Evolutionary conservation across 495 filamentous ascomycete genomes (phyloP), one percentile per base, ranked within the genome.

Genomic region (Xylaria intraflava): DNA sequence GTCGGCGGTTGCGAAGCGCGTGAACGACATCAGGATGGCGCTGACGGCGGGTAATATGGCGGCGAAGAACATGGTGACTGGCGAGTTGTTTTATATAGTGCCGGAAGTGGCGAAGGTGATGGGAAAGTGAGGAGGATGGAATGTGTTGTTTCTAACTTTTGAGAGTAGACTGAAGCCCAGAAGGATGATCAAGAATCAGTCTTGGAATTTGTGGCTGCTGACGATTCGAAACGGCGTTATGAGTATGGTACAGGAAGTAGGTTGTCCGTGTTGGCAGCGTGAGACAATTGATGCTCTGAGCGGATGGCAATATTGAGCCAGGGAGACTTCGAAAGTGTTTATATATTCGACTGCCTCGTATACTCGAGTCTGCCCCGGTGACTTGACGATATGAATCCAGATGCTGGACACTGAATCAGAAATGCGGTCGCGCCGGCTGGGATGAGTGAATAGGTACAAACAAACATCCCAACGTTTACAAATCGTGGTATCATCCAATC

Each of bases 11-110:
- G 52, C 27, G n/a, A 55, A 43, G 22, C 45, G 36, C 45, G 52
- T 43, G 36, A 55, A 43, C 0, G 52, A 43, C 44, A 55, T 24
- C 27, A 46, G 27, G 36, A 55, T 42, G 44, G 52, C 29, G 24
- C 33, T 49, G 27, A 55, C 17, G 29, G 35, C 38, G 45, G 52
- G 45, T 33, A 55, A 36, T 55, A 55, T 55, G 12, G 29, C 20
- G 17, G 16, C 44, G 52, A 55, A 49, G 27, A 55, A 6, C 52
- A 55, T 55, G 20, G 35, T 39, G 51, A 23, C 43, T 46, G 40
- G 11, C 1, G 24, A 3, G 8, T 41, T 16, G 1, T n/a, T 40
- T 36, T 16, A 17, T 11, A n/a, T 22, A 29, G 14, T 26, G 24
- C 5, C 20, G 17, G 26, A 14, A 24, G 22, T 46, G 16, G 6